Percentiles rank a stretch among this genome's conserved stretches.
Conservation (phyloP, 164 flowering plant species). For the Cinnamomum chago region DNA sequence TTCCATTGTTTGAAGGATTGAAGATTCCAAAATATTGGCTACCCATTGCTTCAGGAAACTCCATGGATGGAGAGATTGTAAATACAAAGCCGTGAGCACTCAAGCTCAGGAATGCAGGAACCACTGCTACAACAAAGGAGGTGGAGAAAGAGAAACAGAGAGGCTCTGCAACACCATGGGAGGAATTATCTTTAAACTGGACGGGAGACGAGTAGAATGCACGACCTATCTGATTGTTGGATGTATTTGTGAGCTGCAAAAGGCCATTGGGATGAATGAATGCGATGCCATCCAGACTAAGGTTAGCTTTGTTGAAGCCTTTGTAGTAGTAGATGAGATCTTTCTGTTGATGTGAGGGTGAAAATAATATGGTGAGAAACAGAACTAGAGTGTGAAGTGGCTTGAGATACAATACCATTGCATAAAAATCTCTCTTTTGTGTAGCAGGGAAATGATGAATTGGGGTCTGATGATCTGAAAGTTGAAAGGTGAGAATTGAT, state of each 20-base stretch:
- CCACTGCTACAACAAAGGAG: slow-evolving; percentile 15
- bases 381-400: not conserved
- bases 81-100: slow-evolving; percentile 26
- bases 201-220: slow-evolving; percentile 19
- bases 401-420: not conserved
- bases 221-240: slow-evolving; percentile 18
- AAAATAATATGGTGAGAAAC: not conserved
- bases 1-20: slow-evolving; percentile 9
- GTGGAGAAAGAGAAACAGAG: slow-evolving; percentile 21
- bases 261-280: slow-evolving; percentile 27
- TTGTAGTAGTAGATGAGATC: slow-evolving; percentile 23
- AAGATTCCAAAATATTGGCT: slow-evolving; percentile 22
- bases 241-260: slow-evolving; percentile 34
- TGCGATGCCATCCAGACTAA: slow-evolving; percentile 24
- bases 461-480: no score
- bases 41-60: slow-evolving; percentile 8
- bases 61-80: slow-evolving; percentile 14
- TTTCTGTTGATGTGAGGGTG: not conserved
- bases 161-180: not conserved
- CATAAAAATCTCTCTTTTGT: no score
- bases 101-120: not conserved
- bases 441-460: no score
- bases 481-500: no score
- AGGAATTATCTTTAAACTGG: slow-evolving; percentile 9
- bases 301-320: slow-evolving; percentile 26